Evolutionary conservation across 768 basidiomycete species (phyloP).

Genomic region (Boletus bicolor): DNA sequence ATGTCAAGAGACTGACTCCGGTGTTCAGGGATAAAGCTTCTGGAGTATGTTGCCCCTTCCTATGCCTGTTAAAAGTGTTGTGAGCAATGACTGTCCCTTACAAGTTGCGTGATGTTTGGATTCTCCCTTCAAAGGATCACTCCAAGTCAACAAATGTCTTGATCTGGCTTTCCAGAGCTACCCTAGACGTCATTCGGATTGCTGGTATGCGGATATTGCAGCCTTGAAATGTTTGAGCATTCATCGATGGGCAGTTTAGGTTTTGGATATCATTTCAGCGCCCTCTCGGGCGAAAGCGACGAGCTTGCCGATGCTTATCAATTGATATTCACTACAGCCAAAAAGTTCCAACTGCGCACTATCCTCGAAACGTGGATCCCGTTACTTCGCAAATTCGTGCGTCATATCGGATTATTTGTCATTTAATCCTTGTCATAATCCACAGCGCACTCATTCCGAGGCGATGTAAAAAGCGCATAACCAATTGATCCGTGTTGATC

Average conservation of each 20-base stretch:
- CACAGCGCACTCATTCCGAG: slow-evolving; percentile 45
- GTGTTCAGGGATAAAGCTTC: slow-evolving; percentile 59
- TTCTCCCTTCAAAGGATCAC: slow-evolving; percentile 20
- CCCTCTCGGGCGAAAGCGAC: slow-evolving; percentile 46
- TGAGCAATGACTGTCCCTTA: neutral
- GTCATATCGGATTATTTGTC: slow-evolving; percentile 7
- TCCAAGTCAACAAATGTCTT: slow-evolving; percentile 51
- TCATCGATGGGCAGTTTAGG: slow-evolving; percentile 32
- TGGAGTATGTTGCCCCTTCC: slow-evolving; percentile 36
- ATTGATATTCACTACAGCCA: slow-evolving; percentile 51
- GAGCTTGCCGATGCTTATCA: slow-evolving; percentile 56
- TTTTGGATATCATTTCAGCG: slow-evolving; percentile 53
- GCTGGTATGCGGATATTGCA: slow-evolving; percentile 41
- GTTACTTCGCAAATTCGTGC: slow-evolving; percentile 48
- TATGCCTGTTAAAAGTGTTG: neutral
- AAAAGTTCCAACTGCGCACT: slow-evolving; percentile 49
- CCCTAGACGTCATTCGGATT: slow-evolving; percentile 75
- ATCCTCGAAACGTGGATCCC: slow-evolving; percentile 60
- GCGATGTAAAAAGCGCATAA: slow-evolving; percentile 42
- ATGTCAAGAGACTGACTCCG: slow-evolving; percentile 49
- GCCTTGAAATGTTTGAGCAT: neutral
- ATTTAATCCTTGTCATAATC: slow-evolving; percentile 5
- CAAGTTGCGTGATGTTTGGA: slow-evolving; percentile 49
- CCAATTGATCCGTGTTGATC: slow-evolving; percentile 53
- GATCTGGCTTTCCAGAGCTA: slow-evolving; percentile 62